Base-by-base conservation (phyloP, 805 yeast species). In the Candida peoriensis region DNA sequence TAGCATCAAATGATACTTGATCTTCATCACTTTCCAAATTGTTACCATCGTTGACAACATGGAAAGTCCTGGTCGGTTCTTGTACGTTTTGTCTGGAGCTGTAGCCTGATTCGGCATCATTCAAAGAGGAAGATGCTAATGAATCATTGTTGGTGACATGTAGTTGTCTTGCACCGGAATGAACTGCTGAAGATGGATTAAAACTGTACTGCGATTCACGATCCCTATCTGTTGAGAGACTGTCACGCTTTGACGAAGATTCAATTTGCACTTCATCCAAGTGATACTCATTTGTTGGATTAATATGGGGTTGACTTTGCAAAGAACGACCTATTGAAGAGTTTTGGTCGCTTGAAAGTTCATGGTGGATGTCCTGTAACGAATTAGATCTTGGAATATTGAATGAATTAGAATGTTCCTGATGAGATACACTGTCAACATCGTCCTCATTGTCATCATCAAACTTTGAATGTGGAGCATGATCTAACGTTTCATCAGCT, bases 11-110 rank as follows among this genome's bases (percentile, higher is more conserved):
- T 13, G 52, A 39, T 6, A 25, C 32, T 8, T 37, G 20, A 18
- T 34, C 41, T 9, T 32, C 31, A 26, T 41, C 44, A n/a, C 32
- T 21, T 17, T 30, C 43, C 14, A 48, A 42, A 30, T 52, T 51
- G 18, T 51, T 38, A 3, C 51, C 57, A 45, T 50, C 52, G 21
- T 52, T 52, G 5, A 52, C 57, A 28, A 52, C 54, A 34, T 50
- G 57, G 32, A 52, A 51, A 5, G 41, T 44, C 9, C 46, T 24
- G n/a, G 34, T 28, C 8, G 33, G 37, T 11, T 25, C 29, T 2
- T 26, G 18, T 13, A 13, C 32, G 30, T 19, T 31, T 33, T 6
- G n/a, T n/a, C n/a, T n/a, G n/a, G n/a, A n/a, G 9, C 28, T 25
- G 28, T 20, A 23, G 8, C 24, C 7, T 12, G 19, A 9, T 9